phyloP scores from a whole-genome alignment of 1,284 basidiomycete species.

The Pseudozyma thailandica region DNA sequence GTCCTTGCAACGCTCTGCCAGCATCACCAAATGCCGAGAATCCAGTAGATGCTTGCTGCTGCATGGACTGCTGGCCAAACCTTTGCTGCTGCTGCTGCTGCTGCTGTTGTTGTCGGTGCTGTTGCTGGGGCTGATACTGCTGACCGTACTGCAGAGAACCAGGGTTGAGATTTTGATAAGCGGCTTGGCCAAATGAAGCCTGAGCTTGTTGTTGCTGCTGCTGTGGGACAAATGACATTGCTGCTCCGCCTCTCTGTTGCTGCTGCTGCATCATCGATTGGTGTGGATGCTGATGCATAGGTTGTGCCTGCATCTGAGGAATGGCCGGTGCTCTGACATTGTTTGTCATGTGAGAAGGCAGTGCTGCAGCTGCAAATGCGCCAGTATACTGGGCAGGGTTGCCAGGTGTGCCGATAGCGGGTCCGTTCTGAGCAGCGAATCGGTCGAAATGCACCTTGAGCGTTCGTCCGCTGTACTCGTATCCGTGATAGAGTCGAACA shows the following conservation, averaged over 20 bases:
- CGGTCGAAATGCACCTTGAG: constrained; percentile 86
- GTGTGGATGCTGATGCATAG: constrained; percentile 20
- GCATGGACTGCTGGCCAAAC: constrained; percentile 17
- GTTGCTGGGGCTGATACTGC: constrained; percentile 19
- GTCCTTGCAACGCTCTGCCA: constrained; percentile 8
- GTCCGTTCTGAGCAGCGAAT: constrained; percentile 50
- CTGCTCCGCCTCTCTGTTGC: constrained; percentile 11
- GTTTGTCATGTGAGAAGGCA: constrained; percentile 54
- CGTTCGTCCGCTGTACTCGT: constrained; percentile 84
- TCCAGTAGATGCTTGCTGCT: constrained; percentile 9
- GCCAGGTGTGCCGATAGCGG: constrained; percentile 50
- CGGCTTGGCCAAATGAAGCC: constrained; percentile 13
- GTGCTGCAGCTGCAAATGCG: constrained; percentile 60
- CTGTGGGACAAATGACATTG: constrained; percentile 2
- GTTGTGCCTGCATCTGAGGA: constrained; percentile 19
- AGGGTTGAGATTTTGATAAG: constrained; percentile 15
- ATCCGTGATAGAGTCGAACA: constrained; percentile 73
- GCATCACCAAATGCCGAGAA: constrained; percentile 27
- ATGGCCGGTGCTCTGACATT: constrained; percentile 20
- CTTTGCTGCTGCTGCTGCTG: constrained; percentile 25
- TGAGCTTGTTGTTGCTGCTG: constrained; percentile 26
- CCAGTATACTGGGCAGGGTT: constrained; percentile 66
- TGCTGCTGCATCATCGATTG: constrained; percentile 28
- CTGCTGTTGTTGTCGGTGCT: constrained; percentile 7
- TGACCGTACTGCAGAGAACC: constrained; percentile 2